Base-by-base conservation (phyloP, 2,329 filamentous ascomycete species). In the Alternaria arborescens region DNA sequence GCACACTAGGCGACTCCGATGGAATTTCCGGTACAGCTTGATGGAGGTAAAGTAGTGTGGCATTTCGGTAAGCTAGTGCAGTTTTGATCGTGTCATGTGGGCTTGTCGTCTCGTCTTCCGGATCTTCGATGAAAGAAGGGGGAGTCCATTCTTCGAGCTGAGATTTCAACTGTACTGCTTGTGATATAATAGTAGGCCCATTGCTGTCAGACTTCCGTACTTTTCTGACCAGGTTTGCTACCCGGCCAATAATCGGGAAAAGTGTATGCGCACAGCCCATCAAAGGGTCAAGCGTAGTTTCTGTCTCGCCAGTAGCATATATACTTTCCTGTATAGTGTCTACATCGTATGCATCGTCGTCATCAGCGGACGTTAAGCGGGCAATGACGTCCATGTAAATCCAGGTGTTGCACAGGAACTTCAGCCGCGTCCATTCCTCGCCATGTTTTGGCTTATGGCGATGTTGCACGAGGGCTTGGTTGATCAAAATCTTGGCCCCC, bases 361-460 rank as follows among this genome's bases (percentile, higher is more conserved):
- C 83, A 59, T 87, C 86, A 3, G 86, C 77, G 3, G 88, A 88
- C 0, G 88, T 91, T 50, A 92, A 78, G 14, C 89, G 85, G 24
- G 89, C 87, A 63, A 91, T 88, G 28, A 91, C 89, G 72, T 91
- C 88, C 85, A 91, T 89, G 69, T 91, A 92, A 8, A 91, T 83
- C 87, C 88, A 91, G 4, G 87, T 87, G 70, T 91, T 91, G 77
- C 88, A 89, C 18, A 92, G 80, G 67, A 91, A 91, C 56, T 86
- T 86, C 24, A 91, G 78, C 8, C 88, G 80, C 40, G 82, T 79
- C 65, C 74, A 72, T 47, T 78, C 75, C 22, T 77, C 72, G 4
- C 82, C 83, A n/a, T 70, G 71, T 51, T 79, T 69, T 41, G 81
- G 78, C 10, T 71, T 68, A 32, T 73, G 74, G 64, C 78, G 76